Evolutionary conservation across 2,329 filamentous ascomycete species (phyloP).

Genomic region (Trichoderma oligosporum): DNA sequence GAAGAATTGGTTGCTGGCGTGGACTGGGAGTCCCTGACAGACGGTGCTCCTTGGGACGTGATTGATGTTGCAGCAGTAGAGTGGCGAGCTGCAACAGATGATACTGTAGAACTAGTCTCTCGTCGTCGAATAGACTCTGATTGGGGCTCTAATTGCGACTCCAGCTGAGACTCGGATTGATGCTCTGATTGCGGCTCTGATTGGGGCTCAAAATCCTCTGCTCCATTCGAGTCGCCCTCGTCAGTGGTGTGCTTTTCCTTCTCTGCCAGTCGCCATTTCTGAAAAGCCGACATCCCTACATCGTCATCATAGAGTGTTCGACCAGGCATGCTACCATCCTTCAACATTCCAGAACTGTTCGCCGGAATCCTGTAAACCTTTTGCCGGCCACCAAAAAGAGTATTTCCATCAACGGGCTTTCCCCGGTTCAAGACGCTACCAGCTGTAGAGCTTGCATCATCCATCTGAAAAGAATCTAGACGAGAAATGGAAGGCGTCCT

Average conservation of each 20-base stretch:
- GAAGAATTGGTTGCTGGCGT: constrained; percentile 38
- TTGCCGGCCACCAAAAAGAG: constrained; percentile 89
- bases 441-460: constrained; percentile 64
- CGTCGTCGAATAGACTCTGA: constrained; percentile 69
- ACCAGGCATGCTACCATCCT: constrained; percentile 57
- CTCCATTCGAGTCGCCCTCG: constrained; percentile 38
- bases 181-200: constrained; percentile 37
- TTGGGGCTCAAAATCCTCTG: constrained; percentile 26
- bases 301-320: constrained; percentile 81
- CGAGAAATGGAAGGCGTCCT: constrained; percentile 58
- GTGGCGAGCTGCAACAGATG: constrained; percentile 59
- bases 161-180: constrained; percentile 51
- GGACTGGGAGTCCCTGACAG: constrained; percentile 49
- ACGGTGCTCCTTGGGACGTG: constrained; percentile 60
- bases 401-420: constrained; percentile 83
- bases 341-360: constrained; percentile 40
- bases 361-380: constrained; percentile 86
- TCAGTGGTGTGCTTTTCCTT: constrained; percentile 47
- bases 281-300: constrained; percentile 76
- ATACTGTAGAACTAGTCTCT: constrained; percentile 83
- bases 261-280: constrained; percentile 64
- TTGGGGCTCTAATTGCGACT: constrained; percentile 42
- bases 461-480: constrained; percentile 62
- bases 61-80: constrained; percentile 91
- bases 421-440: constrained; percentile 79